Conservation (phyloP, 768 basidiomycete species). For the Chalciporus sphaerocephalus region DNA sequence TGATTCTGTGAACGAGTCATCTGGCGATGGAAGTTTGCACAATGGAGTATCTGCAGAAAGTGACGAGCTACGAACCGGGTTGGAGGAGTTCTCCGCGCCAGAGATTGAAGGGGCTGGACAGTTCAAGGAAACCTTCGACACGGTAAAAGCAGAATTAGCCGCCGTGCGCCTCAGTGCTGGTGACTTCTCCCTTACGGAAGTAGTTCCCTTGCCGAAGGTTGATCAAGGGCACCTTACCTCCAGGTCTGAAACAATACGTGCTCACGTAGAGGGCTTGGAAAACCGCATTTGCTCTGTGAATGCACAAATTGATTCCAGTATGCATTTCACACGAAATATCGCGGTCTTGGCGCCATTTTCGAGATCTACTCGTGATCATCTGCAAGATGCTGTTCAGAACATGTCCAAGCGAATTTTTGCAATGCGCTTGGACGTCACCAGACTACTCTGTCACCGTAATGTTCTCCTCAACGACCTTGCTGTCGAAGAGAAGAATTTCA, state of each 20-base stretch:
- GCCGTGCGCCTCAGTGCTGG: conserved; percentile 39
- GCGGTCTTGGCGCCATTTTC: conserved; percentile 86
- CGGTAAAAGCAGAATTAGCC: conserved; percentile 81
- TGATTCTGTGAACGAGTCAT: conserved; percentile 36
- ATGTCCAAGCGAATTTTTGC: conserved; percentile 62
- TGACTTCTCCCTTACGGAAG: conserved; percentile 19
- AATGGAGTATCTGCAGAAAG: conserved; percentile 30
- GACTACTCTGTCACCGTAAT: conserved; percentile 68
- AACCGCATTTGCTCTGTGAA: conserved; percentile 49
- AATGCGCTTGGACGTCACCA: conserved; percentile 68
- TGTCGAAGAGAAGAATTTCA: conserved; percentile 64
- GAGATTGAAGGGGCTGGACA: conserved; percentile 60
- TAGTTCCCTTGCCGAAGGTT: conserved; percentile 17
- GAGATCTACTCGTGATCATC: conserved; percentile 72
- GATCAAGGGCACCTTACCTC: conserved; percentile 30
- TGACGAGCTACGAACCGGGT: conserved; percentile 16
- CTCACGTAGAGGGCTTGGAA: conserved; percentile 65
- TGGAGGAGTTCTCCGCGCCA: conserved; percentile 40
- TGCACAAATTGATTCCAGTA: conserved; percentile 57
- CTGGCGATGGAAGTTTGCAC: conserved; percentile 20
- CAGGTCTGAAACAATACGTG: conserved; percentile 55
- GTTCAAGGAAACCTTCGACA: conserved; percentile 79
- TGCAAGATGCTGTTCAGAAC: conserved; percentile 55
- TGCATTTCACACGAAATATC: conserved; percentile 77
- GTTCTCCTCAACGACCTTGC: conserved; percentile 73